Evolutionary conservation across 2,329 filamentous ascomycete species (phyloP), one percentile per base, ranked within the genome.

Genomic region (Diplodia seriata): DNA sequence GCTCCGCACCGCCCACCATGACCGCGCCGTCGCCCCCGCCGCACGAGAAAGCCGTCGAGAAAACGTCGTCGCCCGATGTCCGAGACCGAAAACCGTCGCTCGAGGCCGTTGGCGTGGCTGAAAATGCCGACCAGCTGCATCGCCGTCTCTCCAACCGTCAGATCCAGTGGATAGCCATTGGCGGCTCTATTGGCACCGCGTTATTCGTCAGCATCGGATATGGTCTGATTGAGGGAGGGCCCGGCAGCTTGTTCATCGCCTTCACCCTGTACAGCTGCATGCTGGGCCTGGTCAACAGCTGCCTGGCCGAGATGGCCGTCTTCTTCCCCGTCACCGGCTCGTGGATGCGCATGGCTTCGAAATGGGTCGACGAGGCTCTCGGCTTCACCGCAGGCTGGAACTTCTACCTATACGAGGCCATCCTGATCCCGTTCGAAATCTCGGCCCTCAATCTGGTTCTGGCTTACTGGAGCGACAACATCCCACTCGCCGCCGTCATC

Each of bases 291-390:
- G 85, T 90, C 74, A 90, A 89, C 82, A 90, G 89, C 74, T 70
- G 68, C 12, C 36, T 72, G 69, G 88, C 88, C 9, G 88, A 90
- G 75, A 90, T 90, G 88, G 84, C 81, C 36, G 82, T 83, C 47
- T 85, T 85, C 70, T 87, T 88, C 82, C 88, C 89, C 29, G 83
- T 90, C 56, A 84, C 83, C 51, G 87, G 88, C 70, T 86, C 86
- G 2, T 90, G 89, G 74, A 85, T 90, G 70, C 86, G 88, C 69
- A 82, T 90, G 73, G 87, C 87, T 4, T 87, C 87, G 33, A 81
- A 87, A 71, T 90, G 87, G 85, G 86, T 87, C 11, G 88, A 90
- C 74, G 87, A 90, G n/a, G 83, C 88, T 11, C 80, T 87, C 23
- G 87, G 87, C 40, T 89, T 90, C 72, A 79, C 80, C 68, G 80